phyloP scores from a whole-genome alignment of 345 rosid genomes.

The Ricinus communis region DNA sequence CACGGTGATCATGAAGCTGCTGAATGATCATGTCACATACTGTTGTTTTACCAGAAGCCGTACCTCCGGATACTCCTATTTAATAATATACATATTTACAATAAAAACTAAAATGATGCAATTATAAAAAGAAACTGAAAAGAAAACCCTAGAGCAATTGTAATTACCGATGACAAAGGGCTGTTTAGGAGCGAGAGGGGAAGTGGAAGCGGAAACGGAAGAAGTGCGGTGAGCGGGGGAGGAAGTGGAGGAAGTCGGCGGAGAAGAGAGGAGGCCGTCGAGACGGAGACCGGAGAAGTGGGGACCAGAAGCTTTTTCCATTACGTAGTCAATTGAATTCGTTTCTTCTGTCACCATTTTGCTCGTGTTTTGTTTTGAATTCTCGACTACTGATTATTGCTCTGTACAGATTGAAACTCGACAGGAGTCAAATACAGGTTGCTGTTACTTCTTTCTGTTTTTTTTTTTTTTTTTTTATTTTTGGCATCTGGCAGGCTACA shows the following conservation, averaged over 20 bases:
- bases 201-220: conserved; percentile 27
- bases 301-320: conserved; percentile 97
- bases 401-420: background rate
- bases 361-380: background rate
- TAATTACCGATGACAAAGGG: conserved; percentile 86
- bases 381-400: background rate
- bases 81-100: background rate
- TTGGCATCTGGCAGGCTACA: too few species aligned
- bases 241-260: conserved; percentile 46
- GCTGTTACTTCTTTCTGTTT: background rate
- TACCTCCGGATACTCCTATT: conserved; percentile 96
- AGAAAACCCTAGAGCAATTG: background rate
- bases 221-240: conserved; percentile 29
- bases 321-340: conserved; percentile 66
- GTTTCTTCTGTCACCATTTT: conserved; percentile 53
- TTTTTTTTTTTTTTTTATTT: too few species aligned
- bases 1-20: conserved; percentile 97
- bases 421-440: background rate
- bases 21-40: conserved; percentile 99
- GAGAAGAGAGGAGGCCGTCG: conserved; percentile 65
- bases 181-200: conserved; percentile 45
- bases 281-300: conserved; percentile 98
- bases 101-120: background rate
- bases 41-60: conserved; percentile 98
- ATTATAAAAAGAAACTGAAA: background rate